Evolutionary conservation across 495 filamentous ascomycete species (phyloP).

Genomic region (Poronia punctata): DNA sequence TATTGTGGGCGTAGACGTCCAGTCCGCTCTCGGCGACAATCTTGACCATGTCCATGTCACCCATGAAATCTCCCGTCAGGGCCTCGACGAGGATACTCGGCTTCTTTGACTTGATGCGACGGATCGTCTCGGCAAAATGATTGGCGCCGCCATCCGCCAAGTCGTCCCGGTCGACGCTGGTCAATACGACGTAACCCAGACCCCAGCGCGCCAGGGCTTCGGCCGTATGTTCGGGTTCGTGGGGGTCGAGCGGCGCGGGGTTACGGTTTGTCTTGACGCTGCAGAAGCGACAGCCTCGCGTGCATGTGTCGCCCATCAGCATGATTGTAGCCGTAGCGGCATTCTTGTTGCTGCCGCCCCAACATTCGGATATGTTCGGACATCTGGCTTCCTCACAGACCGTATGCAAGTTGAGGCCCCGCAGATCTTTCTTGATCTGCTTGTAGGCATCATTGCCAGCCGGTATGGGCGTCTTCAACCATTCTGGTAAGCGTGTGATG

Average conservation of each 20-base stretch:
- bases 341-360: slow-evolving; percentile 82
- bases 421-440: slow-evolving; percentile 85
- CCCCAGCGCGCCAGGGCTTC: slow-evolving; percentile 92
- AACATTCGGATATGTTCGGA: slow-evolving; percentile 96
- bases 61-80: slow-evolving; percentile 82
- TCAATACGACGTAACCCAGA: slow-evolving; percentile 90
- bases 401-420: slow-evolving; percentile 84
- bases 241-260: slow-evolving; percentile 81
- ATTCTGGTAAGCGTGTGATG: slow-evolving; percentile 85
- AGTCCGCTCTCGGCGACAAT: slow-evolving; percentile 79
- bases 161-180: slow-evolving; percentile 89
- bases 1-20: slow-evolving; percentile 95
- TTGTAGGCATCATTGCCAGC: slow-evolving; percentile 69
- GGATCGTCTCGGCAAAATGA: slow-evolving; percentile 93
- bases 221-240: slow-evolving; percentile 94
- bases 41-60: slow-evolving; percentile 74
- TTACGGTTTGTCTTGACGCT: slow-evolving; percentile 79
- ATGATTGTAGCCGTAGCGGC: slow-evolving; percentile 97
- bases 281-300: slow-evolving; percentile 94
- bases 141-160: slow-evolving; percentile 77
- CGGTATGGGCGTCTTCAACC: slow-evolving; percentile 95
- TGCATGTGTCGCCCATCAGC: slow-evolving; percentile 99
- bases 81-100: slow-evolving; percentile 89
- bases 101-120: slow-evolving; percentile 84
- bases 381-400: slow-evolving; percentile 97